Evolutionary conservation across 2,329 filamentous ascomycete genomes (phyloP).

Genomic region (Chaetoscypha palmicola): DNA sequence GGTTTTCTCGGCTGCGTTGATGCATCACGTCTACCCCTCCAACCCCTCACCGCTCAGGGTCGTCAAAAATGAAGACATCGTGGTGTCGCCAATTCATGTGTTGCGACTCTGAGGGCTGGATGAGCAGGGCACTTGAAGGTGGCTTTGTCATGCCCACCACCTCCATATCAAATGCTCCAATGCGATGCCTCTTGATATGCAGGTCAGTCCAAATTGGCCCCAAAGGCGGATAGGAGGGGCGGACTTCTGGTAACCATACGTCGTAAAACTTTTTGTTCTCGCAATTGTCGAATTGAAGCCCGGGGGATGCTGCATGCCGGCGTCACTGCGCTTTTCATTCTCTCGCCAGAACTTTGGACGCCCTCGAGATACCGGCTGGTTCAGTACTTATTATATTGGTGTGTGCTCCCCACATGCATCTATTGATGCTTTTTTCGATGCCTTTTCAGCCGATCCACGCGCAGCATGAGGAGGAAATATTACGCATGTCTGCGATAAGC

Average conservation of each 20-base stretch:
- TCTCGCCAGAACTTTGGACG: not conserved
- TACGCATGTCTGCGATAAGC: not conserved
- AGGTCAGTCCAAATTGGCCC: too few relatives aligned
- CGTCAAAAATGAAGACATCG: slow-evolving; percentile 1
- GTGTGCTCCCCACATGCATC: too few relatives aligned
- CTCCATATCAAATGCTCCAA: not conserved
- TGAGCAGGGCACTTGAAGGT: not conserved
- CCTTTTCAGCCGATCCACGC: not conserved
- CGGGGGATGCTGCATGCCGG: not conserved
- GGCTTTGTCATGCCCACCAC: not conserved
- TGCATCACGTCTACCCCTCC: not conserved
- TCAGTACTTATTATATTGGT: too few relatives aligned
- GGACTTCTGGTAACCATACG: not conserved
- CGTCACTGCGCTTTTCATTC: not conserved
- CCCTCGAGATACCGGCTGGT: not conserved
- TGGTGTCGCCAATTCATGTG: not conserved
- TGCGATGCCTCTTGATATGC: not conserved
- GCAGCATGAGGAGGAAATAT: too few relatives aligned
- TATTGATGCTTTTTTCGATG: not conserved
- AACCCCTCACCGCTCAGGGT: slow-evolving; percentile 1
- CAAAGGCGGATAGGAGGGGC: not conserved
- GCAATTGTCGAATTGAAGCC: slow-evolving; percentile 3
- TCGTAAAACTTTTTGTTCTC: not conserved
- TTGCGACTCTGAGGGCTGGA: too few relatives aligned
- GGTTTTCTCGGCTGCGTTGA: not conserved